Evolutionary conservation across 2,329 filamentous ascomycete species (phyloP), one percentile per base, ranked within the genome.

Genomic region (Trichoderma brevicompactum): DNA sequence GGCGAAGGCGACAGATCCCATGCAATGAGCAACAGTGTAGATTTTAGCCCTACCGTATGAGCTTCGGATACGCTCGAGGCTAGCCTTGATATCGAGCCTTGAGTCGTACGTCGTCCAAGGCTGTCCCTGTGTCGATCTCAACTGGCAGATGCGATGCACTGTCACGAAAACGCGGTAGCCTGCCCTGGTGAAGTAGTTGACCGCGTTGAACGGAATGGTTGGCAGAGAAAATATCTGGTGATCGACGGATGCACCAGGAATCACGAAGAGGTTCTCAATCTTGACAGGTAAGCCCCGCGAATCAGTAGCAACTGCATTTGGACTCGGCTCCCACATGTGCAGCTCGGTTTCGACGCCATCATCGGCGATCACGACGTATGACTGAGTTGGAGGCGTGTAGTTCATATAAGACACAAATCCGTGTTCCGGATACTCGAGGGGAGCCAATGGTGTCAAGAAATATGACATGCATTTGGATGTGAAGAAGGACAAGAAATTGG

Each of bases 161-260:
- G 81, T 75, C 3, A 87, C 75, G 69, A 85, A 89, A 17, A 87
- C 83, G 5, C 83, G 81, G 74, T 89, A 88, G 8, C 87, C 87
- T 0, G 82, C 83, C 1, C 81, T 77, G 2, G 81, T 84, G 72
- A 89, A 85, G 75, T 88, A 88, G 71, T 89, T 86, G 67, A 89
- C 81, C 0, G 85, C 81, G 72, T 89, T 89, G 68, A 82, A 83
- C n/a, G 81, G 80, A 63, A 89, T 87, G 2, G 87, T 89, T 2
- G 87, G 86, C 34, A 88, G 78, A 0, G 87, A 82, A 68, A 80
- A 89, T 61, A 89, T 87, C 68, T 86, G 83, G 69, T 89, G 84
- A 72, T 89, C 85, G 1, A 89, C 87, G 1, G 84, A 80, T 0
- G 86, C 86, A 19, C 87, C 87, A 0, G 87, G 86, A 50, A 89